Conservation (phyloP, 73 alveolate genomes). For the Symbiodinium natans region DNA sequence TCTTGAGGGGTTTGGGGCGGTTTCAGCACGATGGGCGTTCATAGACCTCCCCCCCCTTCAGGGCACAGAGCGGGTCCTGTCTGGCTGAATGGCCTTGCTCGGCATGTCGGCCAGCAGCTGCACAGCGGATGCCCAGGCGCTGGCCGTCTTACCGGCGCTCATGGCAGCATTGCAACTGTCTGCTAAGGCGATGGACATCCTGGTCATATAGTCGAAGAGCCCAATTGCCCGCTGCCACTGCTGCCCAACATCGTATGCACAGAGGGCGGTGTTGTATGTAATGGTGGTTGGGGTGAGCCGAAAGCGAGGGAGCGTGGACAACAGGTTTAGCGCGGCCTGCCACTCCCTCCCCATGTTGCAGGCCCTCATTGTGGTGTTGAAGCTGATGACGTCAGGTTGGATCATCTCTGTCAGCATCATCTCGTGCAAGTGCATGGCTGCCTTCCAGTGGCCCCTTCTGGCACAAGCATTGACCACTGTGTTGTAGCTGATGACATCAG, state of each 20-base stretch:
- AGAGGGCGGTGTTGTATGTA: neutral
- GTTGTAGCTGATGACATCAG: neutral
- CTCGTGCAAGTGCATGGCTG: neutral
- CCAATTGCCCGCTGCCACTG: neutral
- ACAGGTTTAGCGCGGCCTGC: neutral
- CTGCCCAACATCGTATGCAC: neutral
- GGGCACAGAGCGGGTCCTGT: neutral
- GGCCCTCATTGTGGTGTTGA: neutral
- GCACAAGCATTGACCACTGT: neutral
- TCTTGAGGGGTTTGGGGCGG: too few relatives aligned
- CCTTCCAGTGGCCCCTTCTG: neutral
- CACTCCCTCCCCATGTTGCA: neutral
- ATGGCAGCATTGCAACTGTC: neutral
- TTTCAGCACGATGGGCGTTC: too few relatives aligned
- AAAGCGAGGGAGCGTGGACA: neutral
- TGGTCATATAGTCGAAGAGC: neutral
- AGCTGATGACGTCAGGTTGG: neutral
- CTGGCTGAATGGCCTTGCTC: neutral
- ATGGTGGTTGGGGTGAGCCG: neutral
- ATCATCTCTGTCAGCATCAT: neutral
- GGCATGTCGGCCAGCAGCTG: neutral
- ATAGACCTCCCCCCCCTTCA: too few relatives aligned
- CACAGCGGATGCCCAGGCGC: neutral
- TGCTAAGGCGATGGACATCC: neutral
- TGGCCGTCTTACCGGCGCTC: neutral